Evolutionary conservation across 352 stramenopile species (phyloP), one percentile per base, ranked within the genome.

Genomic region (Phytophthora crassamura): DNA sequence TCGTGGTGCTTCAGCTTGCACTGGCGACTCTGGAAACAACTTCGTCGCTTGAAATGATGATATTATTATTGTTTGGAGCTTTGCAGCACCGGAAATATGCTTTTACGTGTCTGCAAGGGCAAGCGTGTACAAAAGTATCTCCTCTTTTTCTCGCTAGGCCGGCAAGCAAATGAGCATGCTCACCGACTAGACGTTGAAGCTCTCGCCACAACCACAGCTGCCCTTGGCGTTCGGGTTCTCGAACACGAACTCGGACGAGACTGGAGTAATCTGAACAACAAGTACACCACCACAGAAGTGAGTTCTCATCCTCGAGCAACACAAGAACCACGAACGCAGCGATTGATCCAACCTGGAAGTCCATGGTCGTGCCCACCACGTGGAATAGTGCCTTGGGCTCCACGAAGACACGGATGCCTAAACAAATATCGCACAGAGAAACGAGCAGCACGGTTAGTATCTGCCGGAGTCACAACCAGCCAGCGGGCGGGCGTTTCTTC

Each of bases 171-270:
- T 38, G 30, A 50, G 45, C 28, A 52, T 46, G 40, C 43, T 47
- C 28, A 14, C 15, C 22, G 32, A 9, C 54, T 98, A 99, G 39
- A 99, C 97, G 74, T 99, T 99, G 74, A 99, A 99, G 72, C 93
- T 99, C 82, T 99, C 98, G 38, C 98, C 98, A 75, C 98, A 99
- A 7, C 98, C 98, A 80, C 98, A 99, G 75, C 97, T 94, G 33
- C 97, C 97, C 80, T 99, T 99, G 15, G 95, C 97, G 80, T 99
- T 99, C n/a, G 98, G 98, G 84, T 99, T 99, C 41, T 98, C 95
- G 76, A 99, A 99, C 11, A 98, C 98, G 63, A 99, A 99, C 79
- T 99, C 97, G 38, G 95, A 94, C 25, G 90, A 95, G 51, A 99
- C 87, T 51, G 98, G 97, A 47, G 94, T 98, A 67, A 97, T 96